phyloP scores from a whole-genome alignment of 2,329 filamentous ascomycete genomes.

The Fusarium kyushuense region DNA sequence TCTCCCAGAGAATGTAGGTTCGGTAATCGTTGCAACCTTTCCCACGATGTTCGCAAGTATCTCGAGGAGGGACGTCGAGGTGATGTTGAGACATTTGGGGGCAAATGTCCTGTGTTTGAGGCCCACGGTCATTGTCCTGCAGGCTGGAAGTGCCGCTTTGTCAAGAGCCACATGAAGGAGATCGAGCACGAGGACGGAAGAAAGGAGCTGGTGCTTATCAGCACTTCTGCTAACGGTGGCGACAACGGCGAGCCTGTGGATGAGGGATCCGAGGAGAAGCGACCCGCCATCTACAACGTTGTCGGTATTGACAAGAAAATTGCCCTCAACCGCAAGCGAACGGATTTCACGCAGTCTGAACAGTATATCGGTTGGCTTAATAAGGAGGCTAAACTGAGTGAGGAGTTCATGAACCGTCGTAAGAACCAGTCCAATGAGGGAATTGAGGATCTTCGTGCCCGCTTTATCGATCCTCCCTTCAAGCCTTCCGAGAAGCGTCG shows the following conservation, averaged over 20 bases:
- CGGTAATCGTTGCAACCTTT: constrained; percentile 82
- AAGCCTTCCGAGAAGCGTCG: constrained; percentile 92
- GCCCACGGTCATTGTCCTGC: constrained; percentile 79
- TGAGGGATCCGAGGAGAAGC: constrained; percentile 63
- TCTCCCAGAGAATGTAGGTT: constrained; percentile 81
- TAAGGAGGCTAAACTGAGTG: constrained; percentile 62
- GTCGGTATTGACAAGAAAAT: constrained; percentile 78
- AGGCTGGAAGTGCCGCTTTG: constrained; percentile 96
- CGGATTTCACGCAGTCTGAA: constrained; percentile 78
- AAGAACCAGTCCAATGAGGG: constrained; percentile 58
- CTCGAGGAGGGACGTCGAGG: constrained; percentile 82
- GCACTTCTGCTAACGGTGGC: constrained; percentile 46
- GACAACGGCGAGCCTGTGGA: constrained; percentile 50
- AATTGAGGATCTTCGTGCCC: constrained; percentile 79
- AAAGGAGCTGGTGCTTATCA: constrained; percentile 80
- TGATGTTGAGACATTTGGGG: constrained; percentile 80
- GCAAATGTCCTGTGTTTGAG: constrained; percentile 85
- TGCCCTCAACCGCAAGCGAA: constrained; percentile 78
- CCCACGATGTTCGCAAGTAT: constrained; percentile 89
- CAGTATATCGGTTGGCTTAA: constrained; percentile 83
- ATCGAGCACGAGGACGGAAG: constrained; percentile 80
- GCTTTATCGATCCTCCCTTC: constrained; percentile 87
- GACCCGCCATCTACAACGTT: constrained; percentile 79
- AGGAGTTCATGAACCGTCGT: constrained; percentile 57
- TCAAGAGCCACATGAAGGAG: constrained; percentile 87